Percentiles rank a stretch among this genome's conserved stretches.
Conservation (phyloP, 2,329 filamentous ascomycete species). For the Clarireedia paspali region DNA sequence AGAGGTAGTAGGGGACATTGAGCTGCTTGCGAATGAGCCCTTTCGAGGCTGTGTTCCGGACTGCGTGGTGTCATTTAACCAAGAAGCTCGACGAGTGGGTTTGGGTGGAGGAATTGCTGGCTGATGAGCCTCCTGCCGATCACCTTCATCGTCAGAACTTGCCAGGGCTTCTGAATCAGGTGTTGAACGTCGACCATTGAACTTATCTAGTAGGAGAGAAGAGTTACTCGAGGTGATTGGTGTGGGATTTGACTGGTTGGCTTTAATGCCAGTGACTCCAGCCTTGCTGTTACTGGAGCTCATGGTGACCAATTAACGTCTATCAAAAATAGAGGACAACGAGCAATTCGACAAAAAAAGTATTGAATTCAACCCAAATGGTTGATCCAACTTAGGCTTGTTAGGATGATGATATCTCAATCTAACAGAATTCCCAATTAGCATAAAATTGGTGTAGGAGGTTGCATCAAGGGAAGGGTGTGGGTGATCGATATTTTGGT, state of each 20-base stretch:
- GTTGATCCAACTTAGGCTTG: neutral
- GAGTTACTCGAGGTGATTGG: conserved; percentile 52
- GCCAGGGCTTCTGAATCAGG: conserved; percentile 90
- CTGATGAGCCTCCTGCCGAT: conserved; percentile 48
- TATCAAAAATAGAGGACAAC: neutral
- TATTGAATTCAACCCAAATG: neutral
- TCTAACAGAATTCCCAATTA: neutral
- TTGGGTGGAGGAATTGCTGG: conserved; percentile 45
- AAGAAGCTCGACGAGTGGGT: conserved; percentile 67
- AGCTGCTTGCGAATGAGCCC: conserved; percentile 65
- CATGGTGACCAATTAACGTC: conserved; percentile 13
- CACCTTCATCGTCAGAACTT: conserved; percentile 87
- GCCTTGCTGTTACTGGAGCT: conserved; percentile 19
- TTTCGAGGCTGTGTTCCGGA: conserved; percentile 56
- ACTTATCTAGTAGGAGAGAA: conserved; percentile 64
- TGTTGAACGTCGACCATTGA: conserved; percentile 73
- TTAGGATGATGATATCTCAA: neutral
- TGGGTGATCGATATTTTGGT: too few species aligned
- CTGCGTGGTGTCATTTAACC: conserved; percentile 76
- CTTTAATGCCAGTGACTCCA: conserved; percentile 31
- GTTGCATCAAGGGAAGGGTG: too few species aligned
- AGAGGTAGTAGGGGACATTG: conserved; percentile 72
- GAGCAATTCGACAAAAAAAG: neutral
- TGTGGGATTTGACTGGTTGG: conserved; percentile 36
- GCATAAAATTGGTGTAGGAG: neutral